These are phyloP conservation scores for Gastrolobium bilobum DNA, from an alignment of 306 rosid genomes.

Conservation along the genomic window DNA sequence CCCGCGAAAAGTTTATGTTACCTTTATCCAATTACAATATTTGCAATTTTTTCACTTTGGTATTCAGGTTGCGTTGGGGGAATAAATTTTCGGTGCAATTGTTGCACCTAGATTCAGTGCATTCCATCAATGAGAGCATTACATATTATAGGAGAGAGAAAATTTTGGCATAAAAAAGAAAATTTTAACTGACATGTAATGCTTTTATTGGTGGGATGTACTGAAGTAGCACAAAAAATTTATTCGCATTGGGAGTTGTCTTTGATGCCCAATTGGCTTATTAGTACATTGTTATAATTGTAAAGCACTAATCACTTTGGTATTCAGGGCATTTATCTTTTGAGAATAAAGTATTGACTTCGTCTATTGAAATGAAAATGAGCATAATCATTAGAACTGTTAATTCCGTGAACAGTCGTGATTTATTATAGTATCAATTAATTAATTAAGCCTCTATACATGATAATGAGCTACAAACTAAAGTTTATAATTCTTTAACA, in stretches of 20 bases:
- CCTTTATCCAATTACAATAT: slow-evolving; percentile 3
- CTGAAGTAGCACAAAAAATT: too few species aligned
- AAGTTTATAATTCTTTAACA: slow-evolving; percentile 36
- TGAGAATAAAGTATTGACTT: slow-evolving; percentile 6
- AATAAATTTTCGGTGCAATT: too few species aligned
- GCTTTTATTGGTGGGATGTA: too few species aligned
- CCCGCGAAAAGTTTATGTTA: neutral
- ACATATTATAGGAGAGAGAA: too few species aligned
- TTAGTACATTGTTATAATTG: slow-evolving; percentile 8
- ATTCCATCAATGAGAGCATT: too few species aligned
- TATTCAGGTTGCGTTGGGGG: neutral
- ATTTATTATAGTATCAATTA: neutral
- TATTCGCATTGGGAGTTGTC: too few species aligned
- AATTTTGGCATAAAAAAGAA: too few species aligned
- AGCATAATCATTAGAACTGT: slow-evolving; percentile 9
- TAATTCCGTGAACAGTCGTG: slow-evolving; percentile 47
- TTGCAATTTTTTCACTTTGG: neutral
- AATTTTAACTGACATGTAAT: too few species aligned
- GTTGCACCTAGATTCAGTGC: too few species aligned
- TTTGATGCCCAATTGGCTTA: slow-evolving; percentile 14
- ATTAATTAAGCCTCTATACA: neutral
- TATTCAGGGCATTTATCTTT: neutral
- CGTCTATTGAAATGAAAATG: neutral
- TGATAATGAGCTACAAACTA: slow-evolving; percentile 29
- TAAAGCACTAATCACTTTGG: slow-evolving; percentile 2